Conservation (phyloP, 2,329 filamentous ascomycete species). For the Talaromyces atroroseus region DNA sequence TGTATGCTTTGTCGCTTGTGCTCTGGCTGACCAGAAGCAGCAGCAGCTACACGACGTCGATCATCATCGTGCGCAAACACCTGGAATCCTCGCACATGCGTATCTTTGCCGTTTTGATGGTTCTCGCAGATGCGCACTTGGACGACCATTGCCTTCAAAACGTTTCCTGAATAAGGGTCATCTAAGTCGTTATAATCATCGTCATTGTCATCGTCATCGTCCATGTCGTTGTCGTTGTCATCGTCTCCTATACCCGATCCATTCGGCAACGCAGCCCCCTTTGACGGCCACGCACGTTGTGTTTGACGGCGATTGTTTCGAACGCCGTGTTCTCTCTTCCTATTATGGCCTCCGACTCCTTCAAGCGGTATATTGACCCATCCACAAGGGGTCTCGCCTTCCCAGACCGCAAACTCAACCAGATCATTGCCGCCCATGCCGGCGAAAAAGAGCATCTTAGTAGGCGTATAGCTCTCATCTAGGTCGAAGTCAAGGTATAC, state of each 20-base stretch:
- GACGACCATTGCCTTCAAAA: conserved; percentile 80
- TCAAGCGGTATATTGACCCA: conserved; percentile 81
- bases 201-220: conserved; percentile 21
- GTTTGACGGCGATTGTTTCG: neutral
- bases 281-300: neutral
- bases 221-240: conserved; percentile 18
- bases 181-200: conserved; percentile 22
- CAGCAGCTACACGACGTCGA: conserved; percentile 22
- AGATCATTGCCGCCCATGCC: conserved; percentile 90
- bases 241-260: conserved; percentile 14
- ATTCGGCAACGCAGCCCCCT: neutral
- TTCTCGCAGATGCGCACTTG: conserved; percentile 92
- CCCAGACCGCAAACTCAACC: conserved; percentile 77
- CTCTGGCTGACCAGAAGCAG: conserved; percentile 10
- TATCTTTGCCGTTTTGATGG: conserved; percentile 98
- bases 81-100: conserved; percentile 90
- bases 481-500: conserved; percentile 76
- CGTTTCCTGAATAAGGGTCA: conserved; percentile 56
- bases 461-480: conserved; percentile 96
- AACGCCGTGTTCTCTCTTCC: conserved; percentile 20
- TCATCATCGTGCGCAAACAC: conserved; percentile 59
- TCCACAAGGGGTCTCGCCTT: conserved; percentile 71
- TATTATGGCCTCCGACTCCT: conserved; percentile 50
- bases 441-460: conserved; percentile 80
- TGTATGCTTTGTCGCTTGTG: conserved; percentile 24